Percentiles rank a stretch among this genome's conserved stretches.
These are phyloP conservation scores for Aureobasidium sp. DNA, from an alignment of 2,329 filamentous ascomycete species.

Conservation along the genomic window DNA sequence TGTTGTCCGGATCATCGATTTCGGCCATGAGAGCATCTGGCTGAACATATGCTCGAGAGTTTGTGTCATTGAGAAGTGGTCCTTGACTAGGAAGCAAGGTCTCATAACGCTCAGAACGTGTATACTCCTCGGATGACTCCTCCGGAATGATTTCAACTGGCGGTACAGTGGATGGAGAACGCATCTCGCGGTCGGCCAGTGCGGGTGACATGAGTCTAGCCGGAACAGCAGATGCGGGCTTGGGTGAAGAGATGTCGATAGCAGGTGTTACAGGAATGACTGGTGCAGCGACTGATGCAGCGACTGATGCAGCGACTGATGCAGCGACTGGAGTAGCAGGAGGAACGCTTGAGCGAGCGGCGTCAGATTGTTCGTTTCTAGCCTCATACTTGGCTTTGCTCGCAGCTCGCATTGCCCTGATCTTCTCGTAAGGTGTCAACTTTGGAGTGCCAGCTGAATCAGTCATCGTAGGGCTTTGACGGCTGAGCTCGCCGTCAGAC, in stretches of 20 bases:
- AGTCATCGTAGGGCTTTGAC: background rate
- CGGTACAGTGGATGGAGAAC: constrained; percentile 30
- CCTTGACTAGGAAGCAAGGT: constrained; percentile 27
- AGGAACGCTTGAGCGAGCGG: background rate
- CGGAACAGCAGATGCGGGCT: constrained; percentile 16
- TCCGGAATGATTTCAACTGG: constrained; percentile 23
- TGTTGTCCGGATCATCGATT: background rate
- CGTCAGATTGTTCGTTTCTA: background rate
- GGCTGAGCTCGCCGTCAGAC: background rate
- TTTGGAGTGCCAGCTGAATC: too few species aligned
- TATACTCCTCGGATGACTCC: constrained; percentile 28
- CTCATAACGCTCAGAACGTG: constrained; percentile 29
- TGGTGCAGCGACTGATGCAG: background rate
- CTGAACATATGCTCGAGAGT: background rate
- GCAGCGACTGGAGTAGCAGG: background rate
- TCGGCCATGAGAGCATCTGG: background rate
- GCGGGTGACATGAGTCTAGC: constrained; percentile 11
- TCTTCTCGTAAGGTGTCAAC: too few species aligned
- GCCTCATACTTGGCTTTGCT: too few species aligned
- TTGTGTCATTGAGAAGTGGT: background rate
- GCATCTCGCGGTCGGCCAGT: constrained; percentile 17
- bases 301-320: background rate
- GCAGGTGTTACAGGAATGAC: background rate
- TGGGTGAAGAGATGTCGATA: background rate
- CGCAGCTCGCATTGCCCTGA: too few species aligned